These are phyloP conservation scores for Acer saccharum DNA, from an alignment of 345 rosid genomes.

Conservation along the genomic window DNA sequence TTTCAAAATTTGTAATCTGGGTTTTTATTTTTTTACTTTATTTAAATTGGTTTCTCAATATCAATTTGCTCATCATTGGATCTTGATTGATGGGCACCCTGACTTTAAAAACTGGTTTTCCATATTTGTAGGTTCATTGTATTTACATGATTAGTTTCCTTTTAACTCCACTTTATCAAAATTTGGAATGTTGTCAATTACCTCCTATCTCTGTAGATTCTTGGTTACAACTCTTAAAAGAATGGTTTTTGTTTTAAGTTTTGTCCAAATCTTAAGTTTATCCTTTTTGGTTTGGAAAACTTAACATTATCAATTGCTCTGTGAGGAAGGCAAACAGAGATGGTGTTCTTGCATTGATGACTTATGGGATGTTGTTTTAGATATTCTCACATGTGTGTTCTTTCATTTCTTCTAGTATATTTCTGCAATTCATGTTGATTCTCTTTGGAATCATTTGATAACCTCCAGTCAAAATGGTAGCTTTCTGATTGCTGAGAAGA, in stretches of 20 bases:
- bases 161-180: conserved; percentile 15
- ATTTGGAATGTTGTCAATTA: conserved; percentile 22
- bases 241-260: conserved; percentile 18
- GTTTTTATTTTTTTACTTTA: background rate
- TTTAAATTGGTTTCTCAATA: background rate
- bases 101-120: conserved; percentile 15
- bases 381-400: conserved; percentile 7
- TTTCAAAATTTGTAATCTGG: conserved; percentile 14
- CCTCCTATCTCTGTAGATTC: conserved; percentile 17
- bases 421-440: background rate
- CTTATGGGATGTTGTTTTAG: background rate
- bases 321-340: background rate
- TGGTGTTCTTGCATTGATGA: background rate
- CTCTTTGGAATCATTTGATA: background rate
- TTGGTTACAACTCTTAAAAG: conserved; percentile 5
- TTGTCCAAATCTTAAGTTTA: background rate
- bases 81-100: conserved; percentile 32
- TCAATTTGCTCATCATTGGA: conserved; percentile 24
- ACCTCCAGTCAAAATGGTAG: background rate
- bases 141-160: conserved; percentile 27
- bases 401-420: background rate
- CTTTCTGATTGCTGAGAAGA: conserved; percentile 1
- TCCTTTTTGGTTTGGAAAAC: conserved; percentile 21
- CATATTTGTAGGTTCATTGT: conserved; percentile 13
- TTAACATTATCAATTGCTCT: background rate